These are phyloP conservation scores for Mycosphaerella arachidis DNA, from an alignment of 2,329 filamentous ascomycete genomes.

Conservation along the genomic window DNA sequence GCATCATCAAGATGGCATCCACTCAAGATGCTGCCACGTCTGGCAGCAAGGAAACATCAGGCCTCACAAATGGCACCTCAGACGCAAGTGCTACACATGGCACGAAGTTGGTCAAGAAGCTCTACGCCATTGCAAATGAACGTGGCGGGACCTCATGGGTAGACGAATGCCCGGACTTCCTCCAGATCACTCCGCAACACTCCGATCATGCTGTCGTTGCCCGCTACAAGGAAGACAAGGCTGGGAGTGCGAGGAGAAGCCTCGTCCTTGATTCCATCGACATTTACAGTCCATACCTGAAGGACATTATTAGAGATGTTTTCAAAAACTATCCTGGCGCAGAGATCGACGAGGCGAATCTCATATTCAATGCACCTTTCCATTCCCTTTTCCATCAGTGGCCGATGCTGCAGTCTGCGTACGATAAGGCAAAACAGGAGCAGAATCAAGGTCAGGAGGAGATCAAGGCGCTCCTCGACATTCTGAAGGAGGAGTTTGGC, in stretches of 20 bases:
- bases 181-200: conserved; percentile 2
- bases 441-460: conserved; percentile 7
- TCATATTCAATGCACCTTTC: conserved; percentile 14
- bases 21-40: not conserved
- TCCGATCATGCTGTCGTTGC: conserved; percentile 11
- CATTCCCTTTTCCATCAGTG: conserved; percentile 16
- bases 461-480: conserved; percentile 8
- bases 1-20: not conserved
- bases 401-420: conserved; percentile 7
- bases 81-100: not conserved
- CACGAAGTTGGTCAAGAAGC: conserved; percentile 10
- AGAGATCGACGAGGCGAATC: conserved; percentile 13
- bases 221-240: conserved; percentile 13
- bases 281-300: conserved; percentile 15
- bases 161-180: conserved; percentile 11
- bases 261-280: conserved; percentile 11
- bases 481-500: conserved; percentile 9
- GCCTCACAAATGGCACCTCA: not conserved
- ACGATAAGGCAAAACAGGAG: conserved; percentile 3
- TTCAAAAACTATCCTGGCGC: conserved; percentile 16
- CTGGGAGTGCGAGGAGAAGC: conserved; percentile 2
- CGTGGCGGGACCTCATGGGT: conserved; percentile 13
- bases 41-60: not conserved
- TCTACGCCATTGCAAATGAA: conserved; percentile 15
- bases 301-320: conserved; percentile 7